Base-by-base conservation (phyloP, 306 rosid species). In the Crataegus laevigata region DNA sequence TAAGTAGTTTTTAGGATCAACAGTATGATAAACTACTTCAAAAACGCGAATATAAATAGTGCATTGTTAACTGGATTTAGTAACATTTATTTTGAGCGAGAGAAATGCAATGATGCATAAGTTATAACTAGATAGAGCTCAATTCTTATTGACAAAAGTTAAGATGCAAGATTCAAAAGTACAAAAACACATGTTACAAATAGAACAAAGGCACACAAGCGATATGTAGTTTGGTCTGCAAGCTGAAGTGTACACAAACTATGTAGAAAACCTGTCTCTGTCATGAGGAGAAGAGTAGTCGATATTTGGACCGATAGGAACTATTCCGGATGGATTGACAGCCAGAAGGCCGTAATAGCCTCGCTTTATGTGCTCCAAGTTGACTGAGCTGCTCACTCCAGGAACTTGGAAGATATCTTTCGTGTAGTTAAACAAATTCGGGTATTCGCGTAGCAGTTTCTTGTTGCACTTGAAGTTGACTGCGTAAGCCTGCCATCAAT, bases 401-500 rank as follows among this genome's bases (percentile, higher is more conserved):
- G 87, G 94, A 77, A 85, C 68, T 86, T 91, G 98, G 87, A 68
- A 94, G 50, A 94, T 88, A 79, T 90, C 97, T 83, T 91, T 94
- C 42, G 89, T 86, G 84, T 90, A 89, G 32, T 91, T 91, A 80
- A 94, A 94, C 80, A 94, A 80, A 85, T 94, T 88, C 1, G 91
- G 87, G 76, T 87, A 90, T 82, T 94, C 98, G 11, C 89, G 79
- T 5, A 91, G 76, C 12, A 82, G 87, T 78, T 91, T 94, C 85
- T 94, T 91, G 91, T 94, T 94, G 89, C 98, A 94, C 85, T 94
- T 94, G 86, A 94, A 94, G 77, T 94, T 97, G 78, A 94, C 96
- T n/a, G 79, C 93, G 79, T 94, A 94, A 73, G 91, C 98, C 97
- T 94, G 84, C 68, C 80, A 69, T 79, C 58, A 57, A 67, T 26